Evolutionary conservation across 1,284 basidiomycete species (phyloP).

Genomic region (Boletus calvinii): DNA sequence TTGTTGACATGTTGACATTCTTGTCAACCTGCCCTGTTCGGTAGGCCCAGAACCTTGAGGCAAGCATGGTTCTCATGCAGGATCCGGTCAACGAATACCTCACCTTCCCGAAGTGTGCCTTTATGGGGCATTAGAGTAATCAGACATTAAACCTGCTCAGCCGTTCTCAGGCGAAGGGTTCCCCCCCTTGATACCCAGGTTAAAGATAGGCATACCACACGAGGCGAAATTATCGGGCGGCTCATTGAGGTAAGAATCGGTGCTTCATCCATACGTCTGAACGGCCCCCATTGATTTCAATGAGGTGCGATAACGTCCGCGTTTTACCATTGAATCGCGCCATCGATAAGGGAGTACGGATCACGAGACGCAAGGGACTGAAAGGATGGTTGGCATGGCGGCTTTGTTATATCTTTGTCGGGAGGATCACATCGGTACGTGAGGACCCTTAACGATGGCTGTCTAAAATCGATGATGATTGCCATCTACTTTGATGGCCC

Average conservation of each 20-base stretch:
- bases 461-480: slow-evolving; percentile 1
- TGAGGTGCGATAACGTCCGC: slow-evolving; percentile 1
- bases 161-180: slow-evolving; percentile 19
- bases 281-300: neutral
- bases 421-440: neutral
- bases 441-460: neutral
- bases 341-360: slow-evolving; percentile 5
- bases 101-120: slow-evolving; percentile 9
- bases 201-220: slow-evolving; percentile 2
- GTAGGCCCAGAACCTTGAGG: slow-evolving; percentile 18
- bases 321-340: neutral
- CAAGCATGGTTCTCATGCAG: slow-evolving; percentile 23
- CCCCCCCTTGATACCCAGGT: slow-evolving; percentile 4
- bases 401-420: slow-evolving; percentile 1
- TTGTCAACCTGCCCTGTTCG: slow-evolving; percentile 25
- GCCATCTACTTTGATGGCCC: neutral
- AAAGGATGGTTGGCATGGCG: neutral
- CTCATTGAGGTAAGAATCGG: neutral
- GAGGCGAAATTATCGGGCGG: neutral
- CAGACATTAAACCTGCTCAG: slow-evolving; percentile 2
- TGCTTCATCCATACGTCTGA: neutral
- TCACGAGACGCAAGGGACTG: slow-evolving; percentile 11
- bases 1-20: slow-evolving; percentile 7
- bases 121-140: slow-evolving; percentile 12
- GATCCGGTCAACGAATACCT: slow-evolving; percentile 19